These are phyloP conservation scores for Amanita pallidorosea DNA, from an alignment of 768 basidiomycete genomes.

Conservation along the genomic window DNA sequence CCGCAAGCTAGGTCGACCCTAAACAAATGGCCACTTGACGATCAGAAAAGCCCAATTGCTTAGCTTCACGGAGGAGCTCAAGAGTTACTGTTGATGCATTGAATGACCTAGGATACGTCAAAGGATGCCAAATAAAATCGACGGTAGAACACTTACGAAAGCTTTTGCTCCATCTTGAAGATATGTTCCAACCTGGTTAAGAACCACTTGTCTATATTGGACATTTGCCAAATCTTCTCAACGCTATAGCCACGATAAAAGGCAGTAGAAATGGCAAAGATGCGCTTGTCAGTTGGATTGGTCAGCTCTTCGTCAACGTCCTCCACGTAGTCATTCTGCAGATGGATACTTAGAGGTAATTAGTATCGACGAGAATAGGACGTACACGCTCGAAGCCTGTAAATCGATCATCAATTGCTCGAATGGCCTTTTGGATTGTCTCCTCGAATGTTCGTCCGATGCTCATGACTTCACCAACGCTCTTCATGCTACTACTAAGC, in stretches of 20 bases:
- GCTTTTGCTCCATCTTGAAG: conserved; percentile 63
- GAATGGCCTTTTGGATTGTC: conserved; percentile 96
- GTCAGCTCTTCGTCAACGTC: conserved; percentile 87
- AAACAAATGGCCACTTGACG: conserved; percentile 76
- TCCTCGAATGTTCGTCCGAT: conserved; percentile 98
- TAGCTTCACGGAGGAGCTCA: conserved; percentile 65
- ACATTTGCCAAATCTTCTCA: conserved; percentile 97
- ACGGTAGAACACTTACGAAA: conserved; percentile 45
- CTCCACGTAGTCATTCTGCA: conserved; percentile 79
- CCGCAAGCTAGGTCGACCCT: conserved; percentile 86
- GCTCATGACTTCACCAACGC: conserved; percentile 98
- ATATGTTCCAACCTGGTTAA: conserved; percentile 80
- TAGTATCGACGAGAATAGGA: neutral
- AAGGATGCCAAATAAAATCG: neutral
- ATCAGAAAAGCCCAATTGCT: conserved; percentile 95
- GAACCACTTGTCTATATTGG: conserved; percentile 99
- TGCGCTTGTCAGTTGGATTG: conserved; percentile 94
- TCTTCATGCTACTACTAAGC: conserved; percentile 96
- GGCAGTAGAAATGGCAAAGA: conserved; percentile 93
- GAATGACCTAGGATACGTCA: conserved; percentile 32
- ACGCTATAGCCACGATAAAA: conserved; percentile 90
- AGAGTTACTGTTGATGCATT: conserved; percentile 54
- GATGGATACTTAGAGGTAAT: conserved; percentile 1
- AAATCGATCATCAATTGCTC: conserved; percentile 94
- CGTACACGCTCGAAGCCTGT: conserved; percentile 77